Evolutionary conservation across 306 rosid genomes (phyloP).

Genomic region (Pyrus bretschneideri): DNA sequence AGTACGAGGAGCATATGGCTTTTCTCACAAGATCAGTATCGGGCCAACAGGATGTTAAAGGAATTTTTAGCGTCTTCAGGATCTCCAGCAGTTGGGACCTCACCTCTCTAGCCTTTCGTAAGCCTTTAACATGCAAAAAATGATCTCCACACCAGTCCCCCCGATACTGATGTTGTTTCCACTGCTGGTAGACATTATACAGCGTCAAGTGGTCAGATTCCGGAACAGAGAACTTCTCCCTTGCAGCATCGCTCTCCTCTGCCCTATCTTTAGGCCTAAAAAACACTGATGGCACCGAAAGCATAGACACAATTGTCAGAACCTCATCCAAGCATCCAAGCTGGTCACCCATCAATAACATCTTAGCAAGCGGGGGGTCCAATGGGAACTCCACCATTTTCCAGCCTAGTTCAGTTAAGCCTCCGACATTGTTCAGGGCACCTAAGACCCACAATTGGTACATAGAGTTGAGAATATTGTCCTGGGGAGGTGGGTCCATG

Average conservation of each 20-base stretch:
- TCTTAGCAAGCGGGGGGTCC: slow-evolving; percentile 98
- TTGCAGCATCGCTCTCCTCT: slow-evolving; percentile 98
- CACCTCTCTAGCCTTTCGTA: slow-evolving; percentile 91
- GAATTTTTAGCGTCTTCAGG: slow-evolving; percentile 77
- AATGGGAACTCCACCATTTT: slow-evolving; percentile 97
- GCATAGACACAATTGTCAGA: slow-evolving; percentile 92
- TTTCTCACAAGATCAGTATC: slow-evolving; percentile 84
- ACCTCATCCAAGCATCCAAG: slow-evolving; percentile 83
- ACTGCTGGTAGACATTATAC: slow-evolving; percentile 88
- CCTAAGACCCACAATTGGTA: slow-evolving; percentile 98
- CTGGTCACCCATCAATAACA: slow-evolving; percentile 87
- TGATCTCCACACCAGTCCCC: slow-evolving; percentile 99
- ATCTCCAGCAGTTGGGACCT: slow-evolving; percentile 90
- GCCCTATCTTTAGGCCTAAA: slow-evolving; percentile 92
- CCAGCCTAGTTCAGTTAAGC: slow-evolving; percentile 90
- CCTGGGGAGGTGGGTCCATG: slow-evolving; percentile 99
- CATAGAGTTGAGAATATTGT: slow-evolving; percentile 96
- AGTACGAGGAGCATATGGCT: slow-evolving; percentile 93
- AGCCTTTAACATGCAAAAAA: slow-evolving; percentile 85
- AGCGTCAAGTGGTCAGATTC: slow-evolving; percentile 92
- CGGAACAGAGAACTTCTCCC: slow-evolving; percentile 83
- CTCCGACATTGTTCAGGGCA: slow-evolving; percentile 91
- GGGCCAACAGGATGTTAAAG: slow-evolving; percentile 64
- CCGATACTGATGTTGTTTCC: slow-evolving; percentile 92
- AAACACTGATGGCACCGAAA: slow-evolving; percentile 95